Evolutionary conservation across 805 yeast species (phyloP).

Genomic region (Yarrowia sp.): DNA sequence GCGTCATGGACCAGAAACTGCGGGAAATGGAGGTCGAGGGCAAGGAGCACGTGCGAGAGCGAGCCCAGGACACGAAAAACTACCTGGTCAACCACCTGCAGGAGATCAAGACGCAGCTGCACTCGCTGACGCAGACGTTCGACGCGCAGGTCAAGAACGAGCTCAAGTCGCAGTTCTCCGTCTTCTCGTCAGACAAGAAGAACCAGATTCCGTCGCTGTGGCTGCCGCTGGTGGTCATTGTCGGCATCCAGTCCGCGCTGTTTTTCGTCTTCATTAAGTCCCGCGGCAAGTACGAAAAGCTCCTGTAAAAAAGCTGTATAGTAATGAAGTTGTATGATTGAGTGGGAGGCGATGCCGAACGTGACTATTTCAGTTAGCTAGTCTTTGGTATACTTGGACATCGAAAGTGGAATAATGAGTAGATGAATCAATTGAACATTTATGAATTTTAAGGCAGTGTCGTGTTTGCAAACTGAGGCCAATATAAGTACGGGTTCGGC

Average conservation of each 20-base stretch:
- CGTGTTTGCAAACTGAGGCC: no score
- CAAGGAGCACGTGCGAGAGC: constrained; percentile 7
- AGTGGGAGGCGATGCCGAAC: no score
- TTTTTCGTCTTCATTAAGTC: neutral
- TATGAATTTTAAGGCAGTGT: no score
- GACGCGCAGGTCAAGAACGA: neutral
- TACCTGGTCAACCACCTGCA: neutral
- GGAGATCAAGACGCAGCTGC: constrained; percentile 3
- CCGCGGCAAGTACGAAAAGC: constrained; percentile 7
- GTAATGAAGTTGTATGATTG: neutral
- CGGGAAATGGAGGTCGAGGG: constrained; percentile 1
- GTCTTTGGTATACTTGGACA: no score
- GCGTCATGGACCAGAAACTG: constrained; percentile 3
- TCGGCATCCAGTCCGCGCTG: neutral
- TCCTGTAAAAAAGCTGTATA: constrained; percentile 2
- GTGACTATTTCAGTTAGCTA: no score
- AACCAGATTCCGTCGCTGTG: constrained; percentile 7
- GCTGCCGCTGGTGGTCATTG: constrained; percentile 6
- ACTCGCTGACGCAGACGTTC: neutral
- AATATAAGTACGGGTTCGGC: no score
- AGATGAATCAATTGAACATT: no score
- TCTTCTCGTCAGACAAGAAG: constrained; percentile 3
- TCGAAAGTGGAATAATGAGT: no score
- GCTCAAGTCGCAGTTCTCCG: neutral
- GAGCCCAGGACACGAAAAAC: constrained; percentile 16